Percentiles rank a stretch among this genome's conserved stretches.
These are phyloP conservation scores for Fraxinus sp. DNA, from an alignment of 305 asterid genomes.

Conservation along the genomic window DNA sequence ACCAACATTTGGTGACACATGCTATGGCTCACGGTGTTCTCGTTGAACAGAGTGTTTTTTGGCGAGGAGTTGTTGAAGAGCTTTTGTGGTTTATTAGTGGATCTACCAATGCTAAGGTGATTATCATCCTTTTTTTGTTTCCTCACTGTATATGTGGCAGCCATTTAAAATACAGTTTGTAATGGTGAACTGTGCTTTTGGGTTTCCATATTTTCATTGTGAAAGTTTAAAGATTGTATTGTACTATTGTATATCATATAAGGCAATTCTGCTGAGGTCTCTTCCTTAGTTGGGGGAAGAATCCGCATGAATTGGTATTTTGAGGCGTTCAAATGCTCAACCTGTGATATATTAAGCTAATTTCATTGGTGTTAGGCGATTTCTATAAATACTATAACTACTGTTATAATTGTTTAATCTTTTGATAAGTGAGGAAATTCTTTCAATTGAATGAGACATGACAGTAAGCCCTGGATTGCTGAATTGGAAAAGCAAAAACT, in stretches of 20 bases:
- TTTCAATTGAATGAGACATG: neutral
- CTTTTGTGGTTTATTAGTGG: conserved; percentile 99
- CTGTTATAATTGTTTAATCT: neutral
- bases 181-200: neutral
- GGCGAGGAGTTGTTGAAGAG: conserved; percentile 98
- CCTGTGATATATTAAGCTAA: neutral
- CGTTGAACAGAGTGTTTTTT: conserved; percentile 64
- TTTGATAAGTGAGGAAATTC: neutral
- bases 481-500: neutral
- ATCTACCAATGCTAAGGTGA: conserved; percentile 91
- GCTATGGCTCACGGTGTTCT: conserved; percentile 15
- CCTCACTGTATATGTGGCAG: neutral
- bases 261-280: neutral
- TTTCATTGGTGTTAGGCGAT: neutral
- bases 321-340: neutral
- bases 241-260: neutral
- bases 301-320: neutral
- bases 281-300: neutral
- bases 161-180: neutral
- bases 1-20: neutral
- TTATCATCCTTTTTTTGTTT: conserved; percentile 9
- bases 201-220: neutral
- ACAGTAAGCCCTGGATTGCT: neutral
- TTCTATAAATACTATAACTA: neutral
- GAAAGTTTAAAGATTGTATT: neutral